phyloP scores from a whole-genome alignment of 768 basidiomycete species.

The Panellus pusillus region DNA sequence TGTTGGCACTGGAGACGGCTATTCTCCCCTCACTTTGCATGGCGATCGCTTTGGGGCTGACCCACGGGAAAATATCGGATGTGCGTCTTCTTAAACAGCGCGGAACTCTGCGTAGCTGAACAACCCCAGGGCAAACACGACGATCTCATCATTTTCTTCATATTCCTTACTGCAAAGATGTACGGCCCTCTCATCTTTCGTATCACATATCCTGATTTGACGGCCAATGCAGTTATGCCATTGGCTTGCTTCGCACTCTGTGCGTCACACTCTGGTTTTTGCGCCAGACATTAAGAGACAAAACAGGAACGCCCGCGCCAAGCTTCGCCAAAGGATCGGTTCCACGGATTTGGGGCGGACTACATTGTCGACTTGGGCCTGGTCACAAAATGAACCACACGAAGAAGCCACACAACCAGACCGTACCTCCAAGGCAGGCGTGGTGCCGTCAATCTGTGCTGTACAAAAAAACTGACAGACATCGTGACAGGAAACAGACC shows the following conservation, averaged over 20 bases:
- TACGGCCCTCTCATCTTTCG: constrained; percentile 27
- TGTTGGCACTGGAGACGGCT: constrained; percentile 34
- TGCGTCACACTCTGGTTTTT: background rate
- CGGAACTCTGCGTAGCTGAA: background rate
- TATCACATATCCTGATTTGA: constrained; percentile 30
- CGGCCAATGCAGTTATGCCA: constrained; percentile 23
- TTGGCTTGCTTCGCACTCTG: constrained; percentile 41
- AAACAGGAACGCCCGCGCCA: constrained; percentile 31
- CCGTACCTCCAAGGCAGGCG: background rate
- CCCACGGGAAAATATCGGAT: constrained; percentile 21
- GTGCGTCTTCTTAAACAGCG: constrained; percentile 26
- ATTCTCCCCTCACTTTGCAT: constrained; percentile 35
- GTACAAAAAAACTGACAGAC: background rate
- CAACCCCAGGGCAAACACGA: constrained; percentile 30
- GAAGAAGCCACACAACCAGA: background rate
- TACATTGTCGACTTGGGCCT: constrained; percentile 39
- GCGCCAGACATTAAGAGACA: background rate
- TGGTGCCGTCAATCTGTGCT: background rate
- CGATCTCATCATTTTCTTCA: constrained; percentile 48
- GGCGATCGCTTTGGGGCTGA: constrained; percentile 30
- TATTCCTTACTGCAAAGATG: constrained; percentile 51
- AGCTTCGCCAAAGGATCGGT: constrained; percentile 37
- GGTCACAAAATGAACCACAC: constrained; percentile 24
- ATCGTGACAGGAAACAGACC: background rate
- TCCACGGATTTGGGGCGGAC: constrained; percentile 42